These are phyloP conservation scores for Periconia macrospinosa DNA, from an alignment of 2,329 filamentous ascomycete species.

Conservation along the genomic window DNA sequence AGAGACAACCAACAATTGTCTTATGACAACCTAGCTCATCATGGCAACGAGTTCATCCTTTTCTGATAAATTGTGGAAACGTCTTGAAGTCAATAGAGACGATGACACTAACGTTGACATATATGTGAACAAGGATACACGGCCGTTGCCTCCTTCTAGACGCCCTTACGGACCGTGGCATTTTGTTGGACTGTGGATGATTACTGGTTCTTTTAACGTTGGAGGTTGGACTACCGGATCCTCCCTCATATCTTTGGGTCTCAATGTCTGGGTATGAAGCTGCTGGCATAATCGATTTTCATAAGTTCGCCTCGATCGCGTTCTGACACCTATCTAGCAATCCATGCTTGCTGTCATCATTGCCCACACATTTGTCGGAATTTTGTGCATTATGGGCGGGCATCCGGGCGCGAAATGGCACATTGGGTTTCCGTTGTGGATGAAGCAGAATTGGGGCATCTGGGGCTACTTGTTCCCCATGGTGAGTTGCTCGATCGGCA, in stretches of 20 bases:
- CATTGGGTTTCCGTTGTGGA: constrained; percentile 13
- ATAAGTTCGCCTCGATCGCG: neutral
- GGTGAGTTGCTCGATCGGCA: constrained; percentile 21
- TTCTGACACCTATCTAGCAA: constrained; percentile 6
- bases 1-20: too few relatives aligned
- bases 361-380: constrained; percentile 17
- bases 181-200: constrained; percentile 46
- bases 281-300: neutral
- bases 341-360: constrained; percentile 14
- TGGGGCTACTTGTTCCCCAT: constrained; percentile 41
- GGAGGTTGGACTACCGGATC: constrained; percentile 29
- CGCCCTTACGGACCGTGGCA: constrained; percentile 42
- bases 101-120: constrained; percentile 26
- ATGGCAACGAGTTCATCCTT: too few relatives aligned
- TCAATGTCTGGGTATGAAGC: too few relatives aligned
- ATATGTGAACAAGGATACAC: constrained; percentile 47
- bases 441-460: constrained; percentile 17
- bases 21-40: too few relatives aligned
- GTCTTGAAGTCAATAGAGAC: constrained; percentile 4
- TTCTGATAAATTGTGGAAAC: neutral
- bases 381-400: constrained; percentile 1
- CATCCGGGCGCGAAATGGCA: constrained; percentile 11
- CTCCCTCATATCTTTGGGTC: neutral
- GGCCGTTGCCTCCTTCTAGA: constrained; percentile 43
- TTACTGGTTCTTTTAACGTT: constrained; percentile 43